Evolutionary conservation across 164 flowering plant species (phyloP).

Genomic region (Aristolochia contorta): DNA sequence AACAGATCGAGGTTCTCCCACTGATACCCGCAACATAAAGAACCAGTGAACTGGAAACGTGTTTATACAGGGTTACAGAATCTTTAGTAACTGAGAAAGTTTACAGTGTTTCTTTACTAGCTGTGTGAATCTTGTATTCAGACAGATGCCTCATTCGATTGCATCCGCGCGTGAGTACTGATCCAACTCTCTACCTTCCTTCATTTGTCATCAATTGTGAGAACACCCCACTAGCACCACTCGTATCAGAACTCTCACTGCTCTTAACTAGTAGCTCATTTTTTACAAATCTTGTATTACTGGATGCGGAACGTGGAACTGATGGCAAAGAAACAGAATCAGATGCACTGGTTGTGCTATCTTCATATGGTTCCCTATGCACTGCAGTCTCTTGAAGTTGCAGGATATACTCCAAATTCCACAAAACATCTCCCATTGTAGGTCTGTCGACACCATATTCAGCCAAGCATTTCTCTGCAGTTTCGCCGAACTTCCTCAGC

Average conservation of each 20-base stretch:
- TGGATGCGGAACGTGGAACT: constrained; percentile 16
- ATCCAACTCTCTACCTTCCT: constrained; percentile 51
- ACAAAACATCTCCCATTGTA: constrained; percentile 69
- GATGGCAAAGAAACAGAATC: constrained; percentile 13
- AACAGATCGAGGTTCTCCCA: no score
- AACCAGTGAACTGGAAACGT: no score
- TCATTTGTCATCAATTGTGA: constrained; percentile 58
- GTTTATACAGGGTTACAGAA: no score
- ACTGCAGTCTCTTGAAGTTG: constrained; percentile 51
- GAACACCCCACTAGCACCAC: constrained; percentile 38
- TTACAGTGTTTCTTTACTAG: no score
- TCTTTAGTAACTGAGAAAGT: no score
- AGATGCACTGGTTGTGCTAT: constrained; percentile 6
- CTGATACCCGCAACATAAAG: no score
- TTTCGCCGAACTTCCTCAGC: constrained; percentile 50
- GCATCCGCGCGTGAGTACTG: no score
- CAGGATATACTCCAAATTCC: constrained; percentile 63
- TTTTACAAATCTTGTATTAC: constrained; percentile 6
- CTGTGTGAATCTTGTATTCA: no score
- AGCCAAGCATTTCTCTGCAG: constrained; percentile 71
- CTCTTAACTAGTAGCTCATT: constrained; percentile 8
- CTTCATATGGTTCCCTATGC: constrained; percentile 19
- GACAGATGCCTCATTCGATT: no score
- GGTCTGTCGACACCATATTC: constrained; percentile 76
- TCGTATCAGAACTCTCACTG: constrained; percentile 25